Percentiles rank a stretch among this genome's conserved stretches.
Evolutionary conservation across 2,329 filamentous ascomycete species (phyloP).

Genomic region (Talaromyces albobiverticillius): DNA sequence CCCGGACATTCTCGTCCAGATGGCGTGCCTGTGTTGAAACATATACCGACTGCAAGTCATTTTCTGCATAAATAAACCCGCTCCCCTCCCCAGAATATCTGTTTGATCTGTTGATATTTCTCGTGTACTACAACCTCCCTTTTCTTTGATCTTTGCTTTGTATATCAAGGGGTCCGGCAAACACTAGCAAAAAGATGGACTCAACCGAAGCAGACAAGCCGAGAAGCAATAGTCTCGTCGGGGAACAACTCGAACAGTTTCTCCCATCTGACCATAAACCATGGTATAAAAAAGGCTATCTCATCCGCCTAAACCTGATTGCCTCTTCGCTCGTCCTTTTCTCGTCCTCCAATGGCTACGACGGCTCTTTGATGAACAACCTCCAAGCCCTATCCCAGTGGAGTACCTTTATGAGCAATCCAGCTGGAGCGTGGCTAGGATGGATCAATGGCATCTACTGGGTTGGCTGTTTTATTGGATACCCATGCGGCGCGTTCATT

Average conservation of each 20-base stretch:
- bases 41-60: no score
- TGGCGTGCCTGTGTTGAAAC: no score
- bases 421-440: slow-evolving; percentile 39
- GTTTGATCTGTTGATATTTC: neutral
- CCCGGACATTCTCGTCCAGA: no score
- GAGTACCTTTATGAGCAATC: slow-evolving; percentile 36
- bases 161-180: neutral
- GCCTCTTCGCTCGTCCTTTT: neutral
- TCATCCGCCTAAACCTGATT: neutral
- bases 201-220: neutral
- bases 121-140: no score
- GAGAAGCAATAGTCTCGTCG: neutral
- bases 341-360: slow-evolving; percentile 29
- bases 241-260: neutral
- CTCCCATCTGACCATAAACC: neutral
- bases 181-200: neutral
- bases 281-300: neutral
- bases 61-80: neutral
- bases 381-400: slow-evolving; percentile 41
- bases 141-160: neutral
- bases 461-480: slow-evolving; percentile 44
- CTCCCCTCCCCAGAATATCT: neutral
- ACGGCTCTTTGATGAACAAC: slow-evolving; percentile 36
- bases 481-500: slow-evolving; percentile 21
- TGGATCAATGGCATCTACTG: slow-evolving; percentile 47